A percentile compares a stretch with the other conserved stretches of the same genome.
Conservation (phyloP, 805 yeast species). For the Lachancea meyersii region DNA sequence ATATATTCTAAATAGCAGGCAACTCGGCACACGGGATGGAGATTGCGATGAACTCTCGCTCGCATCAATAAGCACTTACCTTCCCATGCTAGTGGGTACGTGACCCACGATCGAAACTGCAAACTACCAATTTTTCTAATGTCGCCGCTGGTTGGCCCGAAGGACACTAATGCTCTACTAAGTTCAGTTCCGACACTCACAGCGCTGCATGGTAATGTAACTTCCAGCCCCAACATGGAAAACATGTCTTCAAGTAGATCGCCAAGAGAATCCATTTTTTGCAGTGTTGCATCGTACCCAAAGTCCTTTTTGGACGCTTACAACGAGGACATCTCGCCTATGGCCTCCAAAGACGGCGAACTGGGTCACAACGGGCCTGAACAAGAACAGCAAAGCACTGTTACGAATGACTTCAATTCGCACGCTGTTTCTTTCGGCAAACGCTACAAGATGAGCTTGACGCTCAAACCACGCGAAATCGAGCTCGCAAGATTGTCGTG, state of each 20-base stretch:
- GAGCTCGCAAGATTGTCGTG: conserved; percentile 1
- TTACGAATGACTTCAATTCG: not conserved
- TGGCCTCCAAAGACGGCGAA: not conserved
- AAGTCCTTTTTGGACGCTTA: not conserved
- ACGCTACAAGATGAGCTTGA: conserved; percentile 5
- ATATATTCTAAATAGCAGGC: no score
- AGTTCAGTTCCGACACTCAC: no score
- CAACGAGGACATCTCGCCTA: not conserved
- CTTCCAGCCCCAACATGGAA: not conserved
- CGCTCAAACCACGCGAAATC: not conserved
- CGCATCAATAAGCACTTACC: no score
- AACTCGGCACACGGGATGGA: no score
- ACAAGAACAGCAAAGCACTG: not conserved
- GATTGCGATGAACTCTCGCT: no score
- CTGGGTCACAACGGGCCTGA: not conserved
- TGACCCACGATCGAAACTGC: no score
- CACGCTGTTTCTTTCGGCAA: not conserved
- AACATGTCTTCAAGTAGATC: not conserved
- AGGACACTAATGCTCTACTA: no score
- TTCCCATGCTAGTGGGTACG: no score
- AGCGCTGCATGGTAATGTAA: no score
- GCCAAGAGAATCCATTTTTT: not conserved
- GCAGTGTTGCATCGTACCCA: not conserved
- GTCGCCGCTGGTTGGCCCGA: no score
- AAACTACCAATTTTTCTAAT: no score